A percentile compares a stretch with the other conserved stretches of the same genome.
These are phyloP conservation scores for Colletotrichum euphorbiae DNA, from an alignment of 2,329 filamentous ascomycete genomes.

Conservation along the genomic window DNA sequence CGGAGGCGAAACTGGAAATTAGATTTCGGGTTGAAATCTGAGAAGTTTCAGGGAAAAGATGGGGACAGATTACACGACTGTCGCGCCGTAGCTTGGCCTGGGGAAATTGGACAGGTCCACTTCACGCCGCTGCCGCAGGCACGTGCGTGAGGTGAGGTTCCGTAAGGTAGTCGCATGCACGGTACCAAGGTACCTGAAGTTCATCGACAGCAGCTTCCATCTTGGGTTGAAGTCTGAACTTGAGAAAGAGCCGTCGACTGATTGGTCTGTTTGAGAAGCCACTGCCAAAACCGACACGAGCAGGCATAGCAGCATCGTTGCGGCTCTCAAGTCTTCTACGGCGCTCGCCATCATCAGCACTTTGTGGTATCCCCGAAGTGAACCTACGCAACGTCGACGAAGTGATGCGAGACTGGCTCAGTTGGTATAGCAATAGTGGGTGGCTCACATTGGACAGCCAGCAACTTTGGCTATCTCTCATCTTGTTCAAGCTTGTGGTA, in stretches of 20 bases:
- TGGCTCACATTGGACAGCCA: too few species aligned
- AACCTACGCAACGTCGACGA: too few species aligned
- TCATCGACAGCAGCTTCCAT: background rate
- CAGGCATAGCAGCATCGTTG: too few species aligned
- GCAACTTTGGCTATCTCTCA: too few species aligned
- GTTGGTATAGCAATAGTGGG: too few species aligned
- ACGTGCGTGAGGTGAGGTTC: background rate
- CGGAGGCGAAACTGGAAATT: background rate
- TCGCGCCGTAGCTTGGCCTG: background rate
- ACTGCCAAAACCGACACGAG: background rate
- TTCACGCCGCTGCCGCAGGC: background rate
- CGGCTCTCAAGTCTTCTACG: too few species aligned
- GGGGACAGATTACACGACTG: background rate
- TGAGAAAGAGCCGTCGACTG: background rate
- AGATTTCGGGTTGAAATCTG: background rate
- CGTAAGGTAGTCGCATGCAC: background rate
- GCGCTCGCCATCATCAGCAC: too few species aligned
- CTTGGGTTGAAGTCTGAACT: background rate
- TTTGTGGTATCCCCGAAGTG: too few species aligned
- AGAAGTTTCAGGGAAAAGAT: background rate
- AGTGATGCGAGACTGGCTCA: too few species aligned
- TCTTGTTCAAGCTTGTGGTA: too few species aligned
- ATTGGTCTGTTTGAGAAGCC: background rate
- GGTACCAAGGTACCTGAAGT: too few species aligned
- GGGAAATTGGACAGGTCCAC: background rate